Conservation (phyloP, 2,329 filamentous ascomycete species). For the Fusarium mundagurra region DNA sequence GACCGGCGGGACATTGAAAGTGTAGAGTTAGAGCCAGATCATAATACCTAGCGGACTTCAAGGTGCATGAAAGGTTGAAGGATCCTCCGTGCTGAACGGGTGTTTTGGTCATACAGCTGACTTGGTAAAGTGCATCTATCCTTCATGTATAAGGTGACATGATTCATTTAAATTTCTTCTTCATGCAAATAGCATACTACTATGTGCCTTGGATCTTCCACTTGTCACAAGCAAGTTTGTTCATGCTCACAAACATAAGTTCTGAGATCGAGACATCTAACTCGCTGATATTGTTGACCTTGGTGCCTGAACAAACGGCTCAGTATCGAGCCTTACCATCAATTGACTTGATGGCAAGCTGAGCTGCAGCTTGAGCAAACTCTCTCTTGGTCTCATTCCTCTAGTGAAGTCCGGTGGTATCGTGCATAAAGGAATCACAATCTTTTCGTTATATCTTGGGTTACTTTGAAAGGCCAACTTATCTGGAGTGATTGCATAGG, state of each 20-base stretch:
- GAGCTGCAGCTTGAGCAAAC: background rate
- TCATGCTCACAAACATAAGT: background rate
- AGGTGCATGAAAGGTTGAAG: background rate
- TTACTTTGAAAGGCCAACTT: background rate
- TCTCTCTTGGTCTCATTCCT: background rate
- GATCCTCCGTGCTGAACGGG: fast-evolving
- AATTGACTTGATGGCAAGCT: background rate
- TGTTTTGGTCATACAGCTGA: background rate
- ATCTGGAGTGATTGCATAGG: background rate
- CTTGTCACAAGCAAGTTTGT: background rate
- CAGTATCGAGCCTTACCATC: background rate
- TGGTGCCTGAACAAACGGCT: background rate
- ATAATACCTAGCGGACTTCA: background rate
- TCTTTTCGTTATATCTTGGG: background rate
- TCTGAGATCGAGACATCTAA: background rate
- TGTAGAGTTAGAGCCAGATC: fast-evolving
- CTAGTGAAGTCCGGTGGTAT: background rate
- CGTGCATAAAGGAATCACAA: background rate
- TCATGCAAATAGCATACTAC: no score
- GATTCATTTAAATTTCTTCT: no score
- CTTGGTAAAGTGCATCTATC: background rate
- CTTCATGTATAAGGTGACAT: no score
- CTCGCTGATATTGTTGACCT: background rate
- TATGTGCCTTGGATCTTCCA: background rate
- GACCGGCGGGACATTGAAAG: fast-evolving